Percentiles rank a stretch among this genome's conserved stretches.
These are phyloP conservation scores for Sicyos edulis DNA, from an alignment of 306 rosid species.

Conservation along the genomic window DNA sequence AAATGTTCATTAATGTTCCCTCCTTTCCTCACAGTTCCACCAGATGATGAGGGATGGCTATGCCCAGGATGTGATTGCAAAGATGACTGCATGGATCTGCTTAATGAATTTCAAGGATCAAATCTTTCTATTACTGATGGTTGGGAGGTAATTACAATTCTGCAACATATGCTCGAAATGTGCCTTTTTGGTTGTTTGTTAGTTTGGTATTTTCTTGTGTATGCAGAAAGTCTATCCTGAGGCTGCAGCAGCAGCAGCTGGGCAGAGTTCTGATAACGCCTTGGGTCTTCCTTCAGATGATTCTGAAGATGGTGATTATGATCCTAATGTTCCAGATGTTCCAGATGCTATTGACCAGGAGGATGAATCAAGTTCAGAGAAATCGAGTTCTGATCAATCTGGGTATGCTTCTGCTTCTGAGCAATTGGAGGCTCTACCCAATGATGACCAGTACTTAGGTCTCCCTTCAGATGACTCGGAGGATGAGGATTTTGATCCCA, in stretches of 20 bases:
- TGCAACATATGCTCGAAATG: neutral
- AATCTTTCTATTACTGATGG: constrained; percentile 50
- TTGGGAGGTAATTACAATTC: constrained; percentile 74
- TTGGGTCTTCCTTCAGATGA: constrained; percentile 81
- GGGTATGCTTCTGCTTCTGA: constrained; percentile 74
- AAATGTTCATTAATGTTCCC: constrained; percentile 24
- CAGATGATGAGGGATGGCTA: constrained; percentile 84
- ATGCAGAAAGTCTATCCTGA: constrained; percentile 90
- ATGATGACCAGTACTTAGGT: constrained; percentile 53
- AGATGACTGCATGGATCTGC: constrained; percentile 70
- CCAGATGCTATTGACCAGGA: constrained; percentile 49
- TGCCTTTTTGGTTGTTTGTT: constrained; percentile 5
- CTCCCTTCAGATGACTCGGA: constrained; percentile 92
- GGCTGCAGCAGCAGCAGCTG: constrained; percentile 63
- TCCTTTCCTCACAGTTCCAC: constrained; percentile 64
- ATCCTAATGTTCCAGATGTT: constrained; percentile 62
- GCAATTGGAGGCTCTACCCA: constrained; percentile 45
- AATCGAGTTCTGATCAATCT: constrained; percentile 45
- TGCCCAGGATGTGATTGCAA: constrained; percentile 99
- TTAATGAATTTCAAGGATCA: constrained; percentile 79
- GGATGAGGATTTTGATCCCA: constrained; percentile 72
- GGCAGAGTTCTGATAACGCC: constrained; percentile 46
- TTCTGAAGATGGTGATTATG: constrained; percentile 82
- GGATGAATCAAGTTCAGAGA: constrained; percentile 58
- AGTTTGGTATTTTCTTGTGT: constrained; percentile 26